Evolutionary conservation across 2,329 filamentous ascomycete genomes (phyloP).

Genomic region (Arthrinium phaeospermum): DNA sequence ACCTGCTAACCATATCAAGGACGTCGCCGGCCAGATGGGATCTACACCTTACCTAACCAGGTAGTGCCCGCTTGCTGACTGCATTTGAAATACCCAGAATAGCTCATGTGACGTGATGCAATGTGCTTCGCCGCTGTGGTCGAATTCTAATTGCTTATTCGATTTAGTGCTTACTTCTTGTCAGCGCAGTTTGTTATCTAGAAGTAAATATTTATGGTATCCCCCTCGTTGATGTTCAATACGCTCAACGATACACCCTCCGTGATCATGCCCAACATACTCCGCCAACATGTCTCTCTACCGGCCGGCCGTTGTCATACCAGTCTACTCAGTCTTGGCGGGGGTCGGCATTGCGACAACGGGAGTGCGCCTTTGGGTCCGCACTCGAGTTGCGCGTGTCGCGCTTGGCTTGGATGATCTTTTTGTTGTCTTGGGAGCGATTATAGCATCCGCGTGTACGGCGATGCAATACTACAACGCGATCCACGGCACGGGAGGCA

Average conservation of each 20-base stretch:
- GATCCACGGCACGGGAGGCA: background rate
- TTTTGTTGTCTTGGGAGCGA: background rate
- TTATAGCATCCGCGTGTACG: background rate
- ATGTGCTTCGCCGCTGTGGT: background rate
- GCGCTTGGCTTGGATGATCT: background rate
- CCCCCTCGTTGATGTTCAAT: background rate
- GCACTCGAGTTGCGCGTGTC: background rate
- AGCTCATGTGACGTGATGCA: background rate
- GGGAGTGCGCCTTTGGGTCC: conserved; percentile 17
- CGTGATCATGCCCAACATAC: background rate
- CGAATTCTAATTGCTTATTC: background rate
- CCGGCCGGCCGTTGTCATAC: background rate
- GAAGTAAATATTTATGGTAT: background rate
- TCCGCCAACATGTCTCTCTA: background rate
- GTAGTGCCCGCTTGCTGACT: background rate
- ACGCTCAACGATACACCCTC: too few relatives aligned
- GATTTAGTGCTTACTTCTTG: background rate
- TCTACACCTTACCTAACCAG: too few relatives aligned
- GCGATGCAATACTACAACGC: conserved; percentile 1
- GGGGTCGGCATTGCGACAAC: background rate
- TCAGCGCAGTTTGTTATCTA: background rate
- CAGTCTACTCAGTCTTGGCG: conserved; percentile 13
- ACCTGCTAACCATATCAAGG: too few relatives aligned
- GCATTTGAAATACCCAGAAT: background rate
- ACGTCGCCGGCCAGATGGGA: too few relatives aligned